These are phyloP conservation scores for Meredithiella fracta DNA, from an alignment of 2,329 filamentous ascomycete species.

Conservation along the genomic window DNA sequence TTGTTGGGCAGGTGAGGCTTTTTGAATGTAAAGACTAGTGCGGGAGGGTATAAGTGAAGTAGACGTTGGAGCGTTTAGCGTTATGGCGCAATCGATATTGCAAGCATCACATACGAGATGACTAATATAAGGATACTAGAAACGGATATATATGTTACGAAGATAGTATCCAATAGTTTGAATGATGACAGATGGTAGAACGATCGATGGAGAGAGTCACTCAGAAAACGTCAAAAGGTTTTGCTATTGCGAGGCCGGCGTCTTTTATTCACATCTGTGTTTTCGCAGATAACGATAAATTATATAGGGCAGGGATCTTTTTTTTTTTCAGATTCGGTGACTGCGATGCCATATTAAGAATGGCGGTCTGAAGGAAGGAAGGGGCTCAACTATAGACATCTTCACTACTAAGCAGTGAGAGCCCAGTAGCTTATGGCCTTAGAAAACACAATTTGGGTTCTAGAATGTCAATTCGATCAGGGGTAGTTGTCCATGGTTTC, in stretches of 20 bases:
- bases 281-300: background rate
- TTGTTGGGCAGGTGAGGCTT: background rate
- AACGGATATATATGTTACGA: background rate
- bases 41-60: background rate
- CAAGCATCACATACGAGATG: slow-evolving; percentile 1
- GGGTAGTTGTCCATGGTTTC: too few relatives aligned
- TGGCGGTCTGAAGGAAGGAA: background rate
- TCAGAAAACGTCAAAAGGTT: background rate
- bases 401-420: too few relatives aligned
- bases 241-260: background rate
- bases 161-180: background rate
- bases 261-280: background rate
- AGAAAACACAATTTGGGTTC: too few relatives aligned
- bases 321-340: background rate
- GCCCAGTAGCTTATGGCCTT: too few relatives aligned
- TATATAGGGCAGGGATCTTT: background rate
- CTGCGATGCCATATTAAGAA: background rate
- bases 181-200: background rate
- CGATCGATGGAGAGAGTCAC: background rate
- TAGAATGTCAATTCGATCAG: too few relatives aligned
- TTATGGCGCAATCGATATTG: slow-evolving; percentile 11
- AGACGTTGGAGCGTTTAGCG: background rate
- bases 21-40: background rate
- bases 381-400: too few relatives aligned
- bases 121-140: background rate